phyloP scores from a whole-genome alignment of 306 rosid genomes.

The Vigna mungo region DNA sequence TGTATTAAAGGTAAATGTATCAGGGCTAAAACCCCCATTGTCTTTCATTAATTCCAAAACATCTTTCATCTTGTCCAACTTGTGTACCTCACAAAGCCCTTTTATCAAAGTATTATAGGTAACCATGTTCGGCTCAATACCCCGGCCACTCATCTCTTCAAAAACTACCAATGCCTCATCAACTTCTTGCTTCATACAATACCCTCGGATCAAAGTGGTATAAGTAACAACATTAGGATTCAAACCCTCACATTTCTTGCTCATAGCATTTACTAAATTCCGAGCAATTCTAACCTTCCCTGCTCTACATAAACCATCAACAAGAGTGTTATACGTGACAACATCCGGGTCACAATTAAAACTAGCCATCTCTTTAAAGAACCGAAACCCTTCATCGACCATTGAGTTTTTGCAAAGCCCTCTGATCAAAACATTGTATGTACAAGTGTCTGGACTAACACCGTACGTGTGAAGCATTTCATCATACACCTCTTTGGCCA shows the following conservation, averaged over 20 bases:
- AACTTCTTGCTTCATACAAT: slow-evolving; percentile 68
- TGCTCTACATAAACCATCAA: slow-evolving; percentile 85
- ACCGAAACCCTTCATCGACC: slow-evolving; percentile 76
- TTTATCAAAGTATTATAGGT: slow-evolving; percentile 78
- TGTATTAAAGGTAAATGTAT: slow-evolving; percentile 82
- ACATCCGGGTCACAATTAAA: slow-evolving; percentile 71
- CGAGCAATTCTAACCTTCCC: slow-evolving; percentile 71
- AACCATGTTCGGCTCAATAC: slow-evolving; percentile 65
- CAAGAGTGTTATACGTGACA: slow-evolving; percentile 76
- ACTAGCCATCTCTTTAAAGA: slow-evolving; percentile 65
- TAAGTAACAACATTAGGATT: slow-evolving; percentile 81
- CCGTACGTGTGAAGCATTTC: slow-evolving; percentile 85
- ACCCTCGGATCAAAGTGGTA: slow-evolving; percentile 81
- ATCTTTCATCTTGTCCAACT: slow-evolving; percentile 64
- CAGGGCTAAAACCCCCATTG: slow-evolving; percentile 57
- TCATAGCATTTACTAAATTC: slow-evolving; percentile 79
- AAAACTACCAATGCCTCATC: slow-evolving; percentile 71
- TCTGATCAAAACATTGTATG: slow-evolving; percentile 78
- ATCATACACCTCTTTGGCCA: slow-evolving; percentile 52
- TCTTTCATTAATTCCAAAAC: slow-evolving; percentile 57
- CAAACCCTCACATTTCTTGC: slow-evolving; percentile 63
- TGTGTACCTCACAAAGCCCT: slow-evolving; percentile 74
- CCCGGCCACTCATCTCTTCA: slow-evolving; percentile 72
- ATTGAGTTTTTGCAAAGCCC: slow-evolving; percentile 79
- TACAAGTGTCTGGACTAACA: slow-evolving; percentile 64